Base-by-base conservation (phyloP, 192 early-diverging fungal genomes). In the Pilaira anomala region DNA sequence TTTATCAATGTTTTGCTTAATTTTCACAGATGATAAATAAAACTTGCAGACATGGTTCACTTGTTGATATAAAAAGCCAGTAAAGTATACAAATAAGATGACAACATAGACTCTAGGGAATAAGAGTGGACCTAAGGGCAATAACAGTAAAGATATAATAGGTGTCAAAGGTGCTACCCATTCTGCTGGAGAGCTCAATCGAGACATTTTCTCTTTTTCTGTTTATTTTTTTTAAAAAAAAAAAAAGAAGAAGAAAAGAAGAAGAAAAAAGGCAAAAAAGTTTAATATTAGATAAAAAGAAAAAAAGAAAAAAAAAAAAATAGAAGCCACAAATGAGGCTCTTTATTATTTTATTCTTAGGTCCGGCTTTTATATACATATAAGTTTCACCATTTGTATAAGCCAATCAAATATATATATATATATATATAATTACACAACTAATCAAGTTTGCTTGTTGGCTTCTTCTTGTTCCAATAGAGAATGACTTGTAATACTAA, bases 401-500 rank as follows among this genome's bases (percentile, higher is more conserved):
- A n/a, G n/a, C n/a, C n/a, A n/a, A n/a, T n/a, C n/a, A n/a, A n/a
- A n/a, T n/a, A n/a, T n/a, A n/a, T n/a, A n/a, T n/a, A n/a, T n/a
- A n/a, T n/a, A n/a, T n/a, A n/a, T n/a, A n/a, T n/a, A n/a, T n/a
- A n/a, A n/a, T n/a, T n/a, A n/a, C 5, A 12, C 12, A 40, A 40
- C 33, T 58, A 58, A 24, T 58, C 56, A 36, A 58, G 29, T 33
- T 62, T 62, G 24, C 44, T 46, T 3, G 60, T n/a, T 22, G 50
- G 29, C 22, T 63, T 33, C 6, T 14, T 19, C 7, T 63, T 68
- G 13, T 72, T 76, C 91, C 91, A 91, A 77, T 92, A 93, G 7
- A 81, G 73, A 55, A 91, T 55, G 74, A 95, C 84, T 74, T 97
- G 94, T 1, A 81, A 60, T 16, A 89, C 82, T 36, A 97, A 68